A percentile compares a stretch with the other conserved stretches of the same genome.
Conservation (phyloP, 108 stramenopile genomes). For the Discostella stelligeroides region DNA sequence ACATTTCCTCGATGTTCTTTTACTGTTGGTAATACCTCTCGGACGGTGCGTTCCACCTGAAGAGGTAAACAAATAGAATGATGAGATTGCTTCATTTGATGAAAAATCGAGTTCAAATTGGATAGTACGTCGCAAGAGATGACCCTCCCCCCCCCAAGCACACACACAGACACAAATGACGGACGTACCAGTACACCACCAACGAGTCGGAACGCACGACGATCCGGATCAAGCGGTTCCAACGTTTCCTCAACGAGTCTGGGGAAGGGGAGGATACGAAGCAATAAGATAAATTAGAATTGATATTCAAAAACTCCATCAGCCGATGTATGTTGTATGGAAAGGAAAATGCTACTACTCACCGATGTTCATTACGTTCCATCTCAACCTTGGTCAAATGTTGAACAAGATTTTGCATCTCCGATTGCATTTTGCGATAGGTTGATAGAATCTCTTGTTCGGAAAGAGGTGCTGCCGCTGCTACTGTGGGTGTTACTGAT, state of each 20-base stretch:
- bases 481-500: not conserved
- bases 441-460: slow-evolving; percentile 57
- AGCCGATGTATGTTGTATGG: not conserved
- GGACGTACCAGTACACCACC: slow-evolving; percentile 84
- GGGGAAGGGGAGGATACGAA: not conserved
- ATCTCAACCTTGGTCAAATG: slow-evolving; percentile 65
- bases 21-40: slow-evolving; percentile 94
- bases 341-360: not conserved
- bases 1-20: slow-evolving; percentile 77
- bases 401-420: slow-evolving; percentile 60
- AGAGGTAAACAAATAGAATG: not conserved
- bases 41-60: slow-evolving; percentile 89
- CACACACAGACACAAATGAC: not conserved
- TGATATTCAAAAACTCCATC: not conserved
- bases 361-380: slow-evolving; percentile 55
- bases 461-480: slow-evolving; percentile 33
- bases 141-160: not conserved
- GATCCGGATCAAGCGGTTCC: slow-evolving; percentile 82
- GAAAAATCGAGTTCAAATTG: not conserved
- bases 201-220: slow-evolving; percentile 90
- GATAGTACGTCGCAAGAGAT: not conserved
- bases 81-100: not conserved
- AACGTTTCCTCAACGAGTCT: slow-evolving; percentile 92
- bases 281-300: not conserved
- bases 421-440: slow-evolving; percentile 57